phyloP scores from a whole-genome alignment of 2,329 filamentous ascomycete genomes.

The Hymenoscyphus occultus region DNA sequence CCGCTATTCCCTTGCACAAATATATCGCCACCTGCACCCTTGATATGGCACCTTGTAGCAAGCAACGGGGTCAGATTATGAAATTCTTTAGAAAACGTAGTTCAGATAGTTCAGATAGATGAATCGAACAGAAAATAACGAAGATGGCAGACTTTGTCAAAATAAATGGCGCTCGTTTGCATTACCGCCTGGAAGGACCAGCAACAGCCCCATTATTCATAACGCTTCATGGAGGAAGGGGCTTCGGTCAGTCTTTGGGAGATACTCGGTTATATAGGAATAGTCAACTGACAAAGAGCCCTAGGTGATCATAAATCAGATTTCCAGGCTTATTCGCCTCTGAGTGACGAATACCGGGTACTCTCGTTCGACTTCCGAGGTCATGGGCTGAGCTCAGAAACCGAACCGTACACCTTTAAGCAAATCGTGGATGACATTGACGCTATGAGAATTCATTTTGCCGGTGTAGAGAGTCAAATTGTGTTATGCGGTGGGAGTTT shows the following conservation, averaged over 20 bases:
- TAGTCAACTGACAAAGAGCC: background rate
- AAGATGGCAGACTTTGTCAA: constrained; percentile 30
- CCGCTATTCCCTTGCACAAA: background rate
- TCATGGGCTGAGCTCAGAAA: constrained; percentile 38
- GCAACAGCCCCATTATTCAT: constrained; percentile 37
- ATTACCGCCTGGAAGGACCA: constrained; percentile 36
- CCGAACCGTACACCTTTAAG: constrained; percentile 38
- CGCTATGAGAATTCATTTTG: constrained; percentile 35
- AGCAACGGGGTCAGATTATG: background rate
- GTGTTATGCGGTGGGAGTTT: constrained; percentile 42
- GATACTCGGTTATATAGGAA: background rate
- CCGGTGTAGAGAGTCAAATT: constrained; percentile 25
- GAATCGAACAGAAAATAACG: background rate
- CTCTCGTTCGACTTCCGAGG: constrained; percentile 41
- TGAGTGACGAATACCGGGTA: constrained; percentile 33
- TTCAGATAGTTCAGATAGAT: background rate
- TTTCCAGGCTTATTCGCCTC: constrained; percentile 35
- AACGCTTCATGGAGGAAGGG: constrained; percentile 40
- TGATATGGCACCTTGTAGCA: background rate
- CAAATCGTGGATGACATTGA: constrained; percentile 42
- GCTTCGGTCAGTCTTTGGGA: constrained; percentile 33
- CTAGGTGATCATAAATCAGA: constrained; percentile 39
- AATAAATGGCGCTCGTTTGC: constrained; percentile 38
- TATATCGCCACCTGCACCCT: background rate
- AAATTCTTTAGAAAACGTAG: background rate